Evolutionary conservation across 2,329 filamentous ascomycete genomes (phyloP).

Genomic region (Colletotrichum orbiculare): DNA sequence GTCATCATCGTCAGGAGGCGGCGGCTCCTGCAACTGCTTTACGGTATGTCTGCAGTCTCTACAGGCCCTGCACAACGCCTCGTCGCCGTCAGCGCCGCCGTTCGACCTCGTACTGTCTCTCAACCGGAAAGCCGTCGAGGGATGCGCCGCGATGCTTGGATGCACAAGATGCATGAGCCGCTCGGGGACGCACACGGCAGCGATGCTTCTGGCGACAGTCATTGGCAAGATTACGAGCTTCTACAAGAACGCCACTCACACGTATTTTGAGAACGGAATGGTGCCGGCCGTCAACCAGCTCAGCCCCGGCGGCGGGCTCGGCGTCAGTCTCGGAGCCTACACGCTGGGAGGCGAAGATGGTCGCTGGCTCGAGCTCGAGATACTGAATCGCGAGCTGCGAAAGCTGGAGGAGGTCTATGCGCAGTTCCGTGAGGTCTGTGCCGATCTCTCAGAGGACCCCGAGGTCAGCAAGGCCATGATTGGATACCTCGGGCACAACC

Average conservation of each 20-base stretch:
- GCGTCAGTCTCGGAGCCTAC: constrained; percentile 57
- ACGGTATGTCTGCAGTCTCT: constrained; percentile 58
- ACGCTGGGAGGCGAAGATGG: constrained; percentile 58
- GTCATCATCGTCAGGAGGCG: constrained; percentile 38
- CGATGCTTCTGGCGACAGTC: constrained; percentile 62
- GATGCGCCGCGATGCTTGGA: constrained; percentile 58
- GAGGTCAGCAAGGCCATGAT: constrained; percentile 59
- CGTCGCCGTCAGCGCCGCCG: constrained; percentile 49
- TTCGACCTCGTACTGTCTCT: constrained; percentile 58
- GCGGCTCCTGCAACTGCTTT: constrained; percentile 58
- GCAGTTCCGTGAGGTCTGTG: constrained; percentile 55
- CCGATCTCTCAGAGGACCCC: constrained; percentile 52
- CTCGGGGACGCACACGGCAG: constrained; percentile 55
- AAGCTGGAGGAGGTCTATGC: constrained; percentile 60
- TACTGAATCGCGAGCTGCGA: constrained; percentile 58
- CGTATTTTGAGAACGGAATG: constrained; percentile 49
- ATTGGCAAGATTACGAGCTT: constrained; percentile 60
- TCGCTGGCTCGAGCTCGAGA: constrained; percentile 59
- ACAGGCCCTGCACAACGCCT: constrained; percentile 58
- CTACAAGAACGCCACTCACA: constrained; percentile 55
- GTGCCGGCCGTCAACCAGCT: constrained; percentile 32
- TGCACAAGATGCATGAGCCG: constrained; percentile 58
- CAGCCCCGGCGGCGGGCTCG: constrained; percentile 41
- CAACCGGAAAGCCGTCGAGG: constrained; percentile 60
- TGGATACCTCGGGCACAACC: constrained; percentile 55